Evolutionary conservation across 1,284 basidiomycete species (phyloP).

Genomic region (Rhodotorula sp.): DNA sequence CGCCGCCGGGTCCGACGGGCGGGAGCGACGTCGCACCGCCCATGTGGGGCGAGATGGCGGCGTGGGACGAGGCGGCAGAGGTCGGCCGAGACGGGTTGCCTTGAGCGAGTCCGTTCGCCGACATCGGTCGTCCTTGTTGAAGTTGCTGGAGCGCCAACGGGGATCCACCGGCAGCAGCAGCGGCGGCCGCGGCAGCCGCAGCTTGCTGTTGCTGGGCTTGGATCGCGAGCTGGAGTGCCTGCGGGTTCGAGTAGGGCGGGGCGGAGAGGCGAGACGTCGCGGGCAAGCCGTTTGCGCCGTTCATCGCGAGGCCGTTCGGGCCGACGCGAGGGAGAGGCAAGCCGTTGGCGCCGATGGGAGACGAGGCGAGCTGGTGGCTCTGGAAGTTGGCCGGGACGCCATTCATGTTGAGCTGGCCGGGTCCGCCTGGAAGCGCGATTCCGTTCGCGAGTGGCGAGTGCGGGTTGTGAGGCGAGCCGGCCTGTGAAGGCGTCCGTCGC

Average conservation of each 20-base stretch:
- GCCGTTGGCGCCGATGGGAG: slow-evolving; percentile 18
- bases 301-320: background rate
- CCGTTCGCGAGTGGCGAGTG: slow-evolving; percentile 12
- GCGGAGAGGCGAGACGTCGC: slow-evolving; percentile 35
- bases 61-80: slow-evolving; percentile 4
- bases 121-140: slow-evolving; percentile 6
- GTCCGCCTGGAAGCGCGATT: background rate
- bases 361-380: background rate
- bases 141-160: slow-evolving; percentile 1
- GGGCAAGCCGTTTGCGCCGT: slow-evolving; percentile 32
- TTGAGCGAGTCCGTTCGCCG: background rate
- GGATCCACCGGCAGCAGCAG: slow-evolving; percentile 3
- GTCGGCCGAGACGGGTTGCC: slow-evolving; percentile 15
- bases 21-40: background rate
- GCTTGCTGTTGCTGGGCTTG: slow-evolving; percentile 27
- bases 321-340: slow-evolving; percentile 4
- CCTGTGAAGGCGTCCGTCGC: slow-evolving; percentile 19
- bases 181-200: slow-evolving; percentile 10
- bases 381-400: slow-evolving; percentile 1
- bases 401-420: slow-evolving; percentile 10
- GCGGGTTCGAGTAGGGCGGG: slow-evolving; percentile 28
- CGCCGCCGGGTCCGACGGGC: background rate
- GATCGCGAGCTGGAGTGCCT: slow-evolving; percentile 25
- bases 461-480: slow-evolving; percentile 14
- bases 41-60: slow-evolving; percentile 16